Percentiles rank a stretch among this genome's conserved stretches.
Evolutionary conservation across 192 early-diverging fungal species (phyloP).

Genomic region (Haplosporangium gracile): DNA sequence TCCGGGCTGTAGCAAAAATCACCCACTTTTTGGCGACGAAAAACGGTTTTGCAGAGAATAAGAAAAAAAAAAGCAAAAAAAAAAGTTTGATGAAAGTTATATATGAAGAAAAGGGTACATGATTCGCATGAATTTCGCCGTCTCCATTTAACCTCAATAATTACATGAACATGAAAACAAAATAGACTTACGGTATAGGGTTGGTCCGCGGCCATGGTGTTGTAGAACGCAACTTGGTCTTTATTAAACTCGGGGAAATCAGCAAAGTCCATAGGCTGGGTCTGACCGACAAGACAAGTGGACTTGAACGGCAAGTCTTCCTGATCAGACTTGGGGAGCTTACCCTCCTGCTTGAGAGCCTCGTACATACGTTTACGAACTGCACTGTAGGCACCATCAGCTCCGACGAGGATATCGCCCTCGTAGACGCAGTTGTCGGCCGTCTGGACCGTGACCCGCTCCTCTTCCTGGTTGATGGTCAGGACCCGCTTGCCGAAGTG

Average conservation of each 20-base stretch:
- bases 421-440: conserved; percentile 8
- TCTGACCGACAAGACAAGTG: neutral
- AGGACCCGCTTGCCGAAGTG: conserved; percentile 30
- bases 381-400: neutral
- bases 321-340: neutral
- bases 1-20: neutral
- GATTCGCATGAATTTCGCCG: no score
- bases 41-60: no score
- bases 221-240: neutral
- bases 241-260: neutral
- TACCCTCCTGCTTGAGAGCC: neutral
- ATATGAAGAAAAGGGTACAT: no score
- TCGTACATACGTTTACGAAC: neutral
- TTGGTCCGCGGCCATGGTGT: conserved; percentile 1
- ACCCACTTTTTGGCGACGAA: neutral
- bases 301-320: neutral
- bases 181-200: conserved; percentile 6
- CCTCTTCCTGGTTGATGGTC: conserved; percentile 3
- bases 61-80: no score
- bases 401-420: conserved; percentile 1
- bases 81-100: no score
- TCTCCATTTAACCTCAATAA: neutral
- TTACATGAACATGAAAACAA: neutral
- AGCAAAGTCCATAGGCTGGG: neutral
- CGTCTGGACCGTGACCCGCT: conserved; percentile 25